Evolutionary conservation across 768 basidiomycete species (phyloP).

Genomic region (Mycena indigotica): DNA sequence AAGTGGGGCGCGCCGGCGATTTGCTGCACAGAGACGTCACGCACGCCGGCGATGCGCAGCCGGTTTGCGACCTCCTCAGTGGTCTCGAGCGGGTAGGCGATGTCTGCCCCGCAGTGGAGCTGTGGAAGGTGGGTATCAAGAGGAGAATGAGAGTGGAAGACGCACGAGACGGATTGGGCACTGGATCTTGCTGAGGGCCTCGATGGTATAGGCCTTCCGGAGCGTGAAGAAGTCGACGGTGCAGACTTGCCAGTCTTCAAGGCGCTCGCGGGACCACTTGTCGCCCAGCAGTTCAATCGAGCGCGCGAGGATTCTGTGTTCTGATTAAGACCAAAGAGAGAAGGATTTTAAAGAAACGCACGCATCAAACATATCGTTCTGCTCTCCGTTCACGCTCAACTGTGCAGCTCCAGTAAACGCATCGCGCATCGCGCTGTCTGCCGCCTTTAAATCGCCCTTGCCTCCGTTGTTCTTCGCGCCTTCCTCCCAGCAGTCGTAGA

Average conservation of each 20-base stretch:
- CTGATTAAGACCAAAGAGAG: neutral
- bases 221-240: constrained; percentile 21
- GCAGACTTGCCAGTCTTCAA: constrained; percentile 10
- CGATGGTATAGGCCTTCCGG: constrained; percentile 11
- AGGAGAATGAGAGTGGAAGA: neutral
- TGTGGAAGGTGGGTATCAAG: neutral
- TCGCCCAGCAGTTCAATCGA: neutral
- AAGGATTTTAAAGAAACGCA: neutral
- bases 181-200: constrained; percentile 8
- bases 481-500: constrained; percentile 22
- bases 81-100: constrained; percentile 17
- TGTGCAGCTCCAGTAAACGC: constrained; percentile 14
- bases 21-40: constrained; percentile 5
- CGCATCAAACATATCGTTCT: constrained; percentile 8
- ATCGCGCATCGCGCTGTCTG: constrained; percentile 4
- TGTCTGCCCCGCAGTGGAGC: constrained; percentile 24
- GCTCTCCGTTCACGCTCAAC: constrained; percentile 12
- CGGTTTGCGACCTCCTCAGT: constrained; percentile 9
- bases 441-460: neutral
- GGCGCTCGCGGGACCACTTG: constrained; percentile 9
- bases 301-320: constrained; percentile 1
- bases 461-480: neutral
- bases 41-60: constrained; percentile 13
- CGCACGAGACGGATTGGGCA: constrained; percentile 17
- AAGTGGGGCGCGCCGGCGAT: constrained; percentile 19